Evolutionary conservation across 441 rosid genomes (phyloP).

Genomic region (Pelargonium cotyledonis): DNA sequence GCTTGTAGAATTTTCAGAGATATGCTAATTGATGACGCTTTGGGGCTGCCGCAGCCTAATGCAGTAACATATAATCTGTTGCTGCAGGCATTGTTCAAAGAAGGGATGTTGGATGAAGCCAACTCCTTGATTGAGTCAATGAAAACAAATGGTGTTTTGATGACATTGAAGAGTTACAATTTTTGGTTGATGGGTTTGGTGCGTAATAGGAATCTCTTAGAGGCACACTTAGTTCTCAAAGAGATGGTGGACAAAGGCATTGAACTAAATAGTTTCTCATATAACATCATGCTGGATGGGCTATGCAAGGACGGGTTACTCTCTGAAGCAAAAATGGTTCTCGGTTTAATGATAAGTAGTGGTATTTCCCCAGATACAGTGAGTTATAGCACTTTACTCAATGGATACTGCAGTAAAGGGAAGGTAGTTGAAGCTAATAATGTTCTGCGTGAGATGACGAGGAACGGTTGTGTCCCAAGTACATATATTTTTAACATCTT

Average conservation of each 20-base stretch:
- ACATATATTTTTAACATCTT: conserved; percentile 71
- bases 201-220: conserved; percentile 55
- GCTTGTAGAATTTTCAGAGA: conserved; percentile 92
- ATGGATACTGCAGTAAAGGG: conserved; percentile 65
- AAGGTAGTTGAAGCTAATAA: conserved; percentile 51
- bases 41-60: conserved; percentile 83
- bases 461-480: conserved; percentile 60
- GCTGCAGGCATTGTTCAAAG: conserved; percentile 77
- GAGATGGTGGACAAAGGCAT: conserved; percentile 54
- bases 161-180: conserved; percentile 66
- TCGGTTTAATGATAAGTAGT: conserved; percentile 49
- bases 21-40: conserved; percentile 63
- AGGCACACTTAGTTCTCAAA: conserved; percentile 61
- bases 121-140: conserved; percentile 53
- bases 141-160: conserved; percentile 36
- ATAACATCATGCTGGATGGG: conserved; percentile 73
- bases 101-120: conserved; percentile 82
- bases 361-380: conserved; percentile 65
- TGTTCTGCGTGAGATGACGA: conserved; percentile 69
- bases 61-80: conserved; percentile 63
- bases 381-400: conserved; percentile 67
- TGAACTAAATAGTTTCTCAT: conserved; percentile 55
- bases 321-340: conserved; percentile 54
- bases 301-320: conserved; percentile 82
- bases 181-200: conserved; percentile 76